phyloP scores from a whole-genome alignment of 768 basidiomycete genomes.

The Serendipita sp. region DNA sequence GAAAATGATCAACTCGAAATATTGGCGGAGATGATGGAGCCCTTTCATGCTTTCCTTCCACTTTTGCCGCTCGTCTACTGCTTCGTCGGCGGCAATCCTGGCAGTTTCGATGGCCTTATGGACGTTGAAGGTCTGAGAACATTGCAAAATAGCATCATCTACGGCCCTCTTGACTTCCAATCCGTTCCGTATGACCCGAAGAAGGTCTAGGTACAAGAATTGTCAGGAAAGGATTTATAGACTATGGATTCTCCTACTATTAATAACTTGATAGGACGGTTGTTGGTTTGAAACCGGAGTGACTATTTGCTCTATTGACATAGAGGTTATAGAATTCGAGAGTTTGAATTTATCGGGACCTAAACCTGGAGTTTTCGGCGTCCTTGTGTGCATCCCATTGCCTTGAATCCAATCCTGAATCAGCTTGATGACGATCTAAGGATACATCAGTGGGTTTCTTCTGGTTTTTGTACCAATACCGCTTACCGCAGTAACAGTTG shows the following conservation, averaged over 20 bases:
- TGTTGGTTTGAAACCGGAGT: constrained; percentile 20
- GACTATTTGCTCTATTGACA: constrained; percentile 15
- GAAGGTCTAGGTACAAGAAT: constrained; percentile 34
- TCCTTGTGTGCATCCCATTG: not conserved
- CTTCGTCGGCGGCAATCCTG: constrained; percentile 59
- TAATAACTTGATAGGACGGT: constrained; percentile 74
- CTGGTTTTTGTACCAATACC: not conserved
- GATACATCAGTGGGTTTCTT: not conserved
- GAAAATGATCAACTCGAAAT: constrained; percentile 76
- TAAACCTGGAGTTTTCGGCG: constrained; percentile 7
- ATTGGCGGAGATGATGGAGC: constrained; percentile 64
- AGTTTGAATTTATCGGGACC: constrained; percentile 16
- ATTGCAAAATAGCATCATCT: constrained; percentile 78
- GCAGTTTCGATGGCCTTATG: constrained; percentile 79
- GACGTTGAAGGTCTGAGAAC: constrained; percentile 66
- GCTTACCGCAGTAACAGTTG: constrained; percentile 72
- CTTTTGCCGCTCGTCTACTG: constrained; percentile 54
- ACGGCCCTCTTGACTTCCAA: constrained; percentile 71
- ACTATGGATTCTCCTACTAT: constrained; percentile 39
- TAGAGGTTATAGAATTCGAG: constrained; percentile 25
- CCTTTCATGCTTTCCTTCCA: constrained; percentile 38
- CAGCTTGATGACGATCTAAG: constrained; percentile 60
- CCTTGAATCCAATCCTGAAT: constrained; percentile 62
- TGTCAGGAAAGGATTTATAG: not conserved
- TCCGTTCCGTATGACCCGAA: constrained; percentile 77